These are phyloP conservation scores for Peniophora sp. DNA, from an alignment of 1,284 basidiomycete species.

Conservation along the genomic window DNA sequence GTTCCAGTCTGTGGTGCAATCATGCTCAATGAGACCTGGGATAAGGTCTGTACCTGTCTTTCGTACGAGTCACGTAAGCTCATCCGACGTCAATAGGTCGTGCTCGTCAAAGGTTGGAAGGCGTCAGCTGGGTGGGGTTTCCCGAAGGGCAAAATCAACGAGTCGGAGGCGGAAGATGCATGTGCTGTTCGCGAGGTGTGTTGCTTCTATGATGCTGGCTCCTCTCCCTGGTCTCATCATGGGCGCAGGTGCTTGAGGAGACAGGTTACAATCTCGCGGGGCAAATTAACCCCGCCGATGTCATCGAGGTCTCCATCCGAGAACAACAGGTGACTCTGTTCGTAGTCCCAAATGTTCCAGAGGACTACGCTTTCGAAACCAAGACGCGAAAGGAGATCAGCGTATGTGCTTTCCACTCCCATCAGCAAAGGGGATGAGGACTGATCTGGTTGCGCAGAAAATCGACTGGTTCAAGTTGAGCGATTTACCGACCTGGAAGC, in stretches of 20 bases:
- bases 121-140: conserved; percentile 96
- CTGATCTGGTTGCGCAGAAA: conserved; percentile 53
- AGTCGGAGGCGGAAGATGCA: conserved; percentile 74
- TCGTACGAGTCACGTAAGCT: conserved; percentile 6
- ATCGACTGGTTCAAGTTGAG: conserved; percentile 94
- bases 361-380: conserved; percentile 86
- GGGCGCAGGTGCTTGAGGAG: conserved; percentile 79
- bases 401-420: conserved; percentile 45
- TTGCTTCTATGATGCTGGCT: conserved; percentile 8
- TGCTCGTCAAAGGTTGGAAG: conserved; percentile 98
- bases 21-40: conserved; percentile 85
- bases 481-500: conserved; percentile 92
- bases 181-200: conserved; percentile 89
- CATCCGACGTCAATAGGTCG: conserved; percentile 44
- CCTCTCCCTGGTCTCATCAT: background rate
- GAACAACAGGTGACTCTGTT: conserved; percentile 90
- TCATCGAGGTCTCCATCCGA: conserved; percentile 83
- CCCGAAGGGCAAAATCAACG: conserved; percentile 98
- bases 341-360: conserved; percentile 86
- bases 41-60: conserved; percentile 60
- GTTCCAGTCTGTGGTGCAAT: conserved; percentile 99
- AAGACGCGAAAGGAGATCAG: conserved; percentile 98
- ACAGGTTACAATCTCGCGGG: conserved; percentile 84
- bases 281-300: conserved; percentile 62
- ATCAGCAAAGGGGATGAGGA: background rate